Conservation (phyloP, 345 rosid species). For the Turnera subulata region DNA sequence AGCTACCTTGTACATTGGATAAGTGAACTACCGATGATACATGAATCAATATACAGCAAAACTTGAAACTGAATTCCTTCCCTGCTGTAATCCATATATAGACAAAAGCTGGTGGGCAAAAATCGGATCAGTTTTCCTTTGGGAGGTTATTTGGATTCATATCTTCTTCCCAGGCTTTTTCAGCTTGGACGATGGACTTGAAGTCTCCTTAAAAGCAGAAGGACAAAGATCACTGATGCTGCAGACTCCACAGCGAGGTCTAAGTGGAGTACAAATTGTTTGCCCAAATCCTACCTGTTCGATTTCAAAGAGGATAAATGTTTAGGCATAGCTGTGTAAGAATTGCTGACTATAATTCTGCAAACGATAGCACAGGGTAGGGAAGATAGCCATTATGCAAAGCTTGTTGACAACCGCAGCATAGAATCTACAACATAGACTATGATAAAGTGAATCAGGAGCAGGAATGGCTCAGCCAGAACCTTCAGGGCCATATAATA, state of each 20-base stretch:
- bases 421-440: too few relatives aligned
- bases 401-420: too few relatives aligned
- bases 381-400: too few relatives aligned
- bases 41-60: not conserved
- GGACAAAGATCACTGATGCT: conserved; percentile 61
- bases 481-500: too few relatives aligned
- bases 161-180: conserved; percentile 41
- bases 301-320: not conserved
- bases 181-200: conserved; percentile 43
- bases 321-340: too few relatives aligned
- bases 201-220: conserved; percentile 76
- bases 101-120: not conserved
- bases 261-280: conserved; percentile 75
- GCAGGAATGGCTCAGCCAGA: too few relatives aligned
- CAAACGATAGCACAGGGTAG: too few relatives aligned
- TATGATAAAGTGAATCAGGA: too few relatives aligned
- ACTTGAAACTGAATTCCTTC: not conserved
- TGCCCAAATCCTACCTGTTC: conserved; percentile 90
- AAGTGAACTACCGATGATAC: not conserved
- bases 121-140: not conserved
- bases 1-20: not conserved
- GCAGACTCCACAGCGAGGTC: conserved; percentile 73
- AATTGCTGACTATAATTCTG: too few relatives aligned
- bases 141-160: not conserved
- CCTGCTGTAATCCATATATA: not conserved